Base-by-base conservation (phyloP, 1,139 yeast species). In the Scheffersomyces insectosa region DNA sequence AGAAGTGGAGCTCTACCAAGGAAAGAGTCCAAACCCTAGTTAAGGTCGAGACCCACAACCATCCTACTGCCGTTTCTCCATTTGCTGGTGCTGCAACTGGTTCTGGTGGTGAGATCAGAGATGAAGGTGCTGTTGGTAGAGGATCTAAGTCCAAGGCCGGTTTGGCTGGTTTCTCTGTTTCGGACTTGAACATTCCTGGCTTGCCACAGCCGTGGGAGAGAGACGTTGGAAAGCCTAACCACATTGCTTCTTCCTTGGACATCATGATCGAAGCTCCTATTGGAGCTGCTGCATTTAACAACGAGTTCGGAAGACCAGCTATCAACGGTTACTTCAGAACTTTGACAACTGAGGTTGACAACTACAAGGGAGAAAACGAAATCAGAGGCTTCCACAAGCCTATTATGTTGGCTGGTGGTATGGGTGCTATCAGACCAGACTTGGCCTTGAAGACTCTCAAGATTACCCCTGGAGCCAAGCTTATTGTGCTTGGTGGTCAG, bases 81-180 rank as follows among this genome's bases (percentile, higher is more conserved):
- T 95, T 88, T 69, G 93, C 99, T 4, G 99, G 99, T 68, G 99
- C 99, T 32, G 97, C 99, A 32, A 95, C 99, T 14, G 99, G 99
- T 52, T 91, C 99, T 15, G 99, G 99, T 66, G 99, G 99, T 72
- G 99, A 95, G 70, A 95, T 95, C 59, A 88, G 99, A 77, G 99
- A 95, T 66, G 99, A 95, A 72, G 99, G 98, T 70, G 99, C 99
- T 27, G 97, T 93, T 15, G 99, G 99, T 51, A 82, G 97, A 65
- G 99, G 99, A 41, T 93, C 99, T 23, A 88, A 89, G 66, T 83
- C 98, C 36, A 93, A 93, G 69, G 96, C 98, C 58, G 99, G 99
- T 43, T 77, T 95, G 51, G 78, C 96, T 42, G 99, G 99, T 5
- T 95, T 83, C 67, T 80, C 96, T 7, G 97, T 90, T 13, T 85